A percentile compares a stretch with the other conserved stretches of the same genome.
Evolutionary conservation across 1,139 yeast species (phyloP).

Genomic region (Candida sp.): DNA sequence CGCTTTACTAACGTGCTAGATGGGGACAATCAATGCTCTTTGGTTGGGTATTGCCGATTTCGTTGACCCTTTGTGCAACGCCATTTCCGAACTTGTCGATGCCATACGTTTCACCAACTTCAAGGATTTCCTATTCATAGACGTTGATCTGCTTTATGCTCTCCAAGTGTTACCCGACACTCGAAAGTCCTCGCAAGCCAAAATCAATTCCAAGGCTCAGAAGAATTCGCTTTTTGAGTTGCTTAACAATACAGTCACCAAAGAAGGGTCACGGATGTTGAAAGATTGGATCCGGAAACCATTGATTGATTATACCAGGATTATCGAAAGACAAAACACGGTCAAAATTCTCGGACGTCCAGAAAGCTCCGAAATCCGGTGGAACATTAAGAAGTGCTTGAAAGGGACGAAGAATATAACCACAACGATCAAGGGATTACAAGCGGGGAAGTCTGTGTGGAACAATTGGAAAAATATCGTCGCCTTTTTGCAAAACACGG

Average conservation of each 20-base stretch:
- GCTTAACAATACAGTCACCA: slow-evolving; percentile 27
- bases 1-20: background rate
- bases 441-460: slow-evolving; percentile 24
- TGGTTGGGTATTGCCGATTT: slow-evolving; percentile 11
- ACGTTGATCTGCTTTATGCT: slow-evolving; percentile 35
- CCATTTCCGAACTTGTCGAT: slow-evolving; percentile 7
- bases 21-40: slow-evolving; percentile 13
- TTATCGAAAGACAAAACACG: slow-evolving; percentile 29
- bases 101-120: slow-evolving; percentile 8
- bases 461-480: slow-evolving; percentile 27
- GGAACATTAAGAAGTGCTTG: slow-evolving; percentile 16
- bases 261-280: slow-evolving; percentile 28
- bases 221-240: slow-evolving; percentile 24
- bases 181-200: slow-evolving; percentile 1
- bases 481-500: slow-evolving; percentile 17
- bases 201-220: slow-evolving; percentile 10
- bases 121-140: slow-evolving; percentile 28
- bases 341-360: slow-evolving; percentile 22
- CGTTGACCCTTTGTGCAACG: slow-evolving; percentile 1
- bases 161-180: slow-evolving; percentile 26
- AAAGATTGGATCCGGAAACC: slow-evolving; percentile 39
- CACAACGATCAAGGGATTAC: slow-evolving; percentile 21
- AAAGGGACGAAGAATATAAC: slow-evolving; percentile 29
- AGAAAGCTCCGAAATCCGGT: slow-evolving; percentile 16
- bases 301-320: slow-evolving; percentile 20